Percentiles rank a stretch among this genome's conserved stretches.
Evolutionary conservation across 2,329 filamentous ascomycete genomes (phyloP).

Genomic region (Claviceps digitariae): DNA sequence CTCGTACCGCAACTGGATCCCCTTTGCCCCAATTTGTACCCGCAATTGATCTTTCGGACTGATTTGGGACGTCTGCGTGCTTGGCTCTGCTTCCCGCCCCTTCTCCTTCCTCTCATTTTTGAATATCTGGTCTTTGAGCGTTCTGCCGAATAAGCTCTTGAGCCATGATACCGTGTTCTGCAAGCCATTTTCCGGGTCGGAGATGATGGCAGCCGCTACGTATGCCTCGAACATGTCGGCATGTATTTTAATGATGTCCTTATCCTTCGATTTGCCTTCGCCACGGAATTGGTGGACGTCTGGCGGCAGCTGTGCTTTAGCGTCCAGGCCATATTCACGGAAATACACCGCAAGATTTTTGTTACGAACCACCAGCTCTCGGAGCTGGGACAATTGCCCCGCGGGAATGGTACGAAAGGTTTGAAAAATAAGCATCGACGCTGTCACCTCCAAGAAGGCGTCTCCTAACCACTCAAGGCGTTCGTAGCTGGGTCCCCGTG

Average conservation of each 20-base stretch:
- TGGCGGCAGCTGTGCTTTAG: conserved; percentile 42
- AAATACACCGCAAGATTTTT: conserved; percentile 60
- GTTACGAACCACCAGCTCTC: conserved; percentile 73
- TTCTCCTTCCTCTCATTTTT: conserved; percentile 10
- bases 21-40: conserved; percentile 35
- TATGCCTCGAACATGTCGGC: conserved; percentile 90
- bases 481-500: conserved; percentile 46
- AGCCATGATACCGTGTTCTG: conserved; percentile 55
- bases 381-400: conserved; percentile 60
- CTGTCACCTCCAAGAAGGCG: conserved; percentile 66
- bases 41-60: conserved; percentile 19
- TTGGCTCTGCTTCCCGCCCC: not conserved
- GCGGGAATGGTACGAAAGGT: conserved; percentile 52
- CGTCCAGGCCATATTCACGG: conserved; percentile 55
- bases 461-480: conserved; percentile 82
- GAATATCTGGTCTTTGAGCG: conserved; percentile 41
- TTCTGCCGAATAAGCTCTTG: conserved; percentile 57
- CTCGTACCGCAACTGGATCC: conserved; percentile 47
- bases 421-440: conserved; percentile 60
- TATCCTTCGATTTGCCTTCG: conserved; percentile 24
- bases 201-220: conserved; percentile 62
- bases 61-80: not conserved
- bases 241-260: conserved; percentile 55
- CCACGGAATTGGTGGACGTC: conserved; percentile 22
- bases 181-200: conserved; percentile 50